A percentile compares a stretch with the other conserved stretches of the same genome.
These are phyloP conservation scores for Acacia confusa DNA, from an alignment of 306 rosid genomes.

Conservation along the genomic window DNA sequence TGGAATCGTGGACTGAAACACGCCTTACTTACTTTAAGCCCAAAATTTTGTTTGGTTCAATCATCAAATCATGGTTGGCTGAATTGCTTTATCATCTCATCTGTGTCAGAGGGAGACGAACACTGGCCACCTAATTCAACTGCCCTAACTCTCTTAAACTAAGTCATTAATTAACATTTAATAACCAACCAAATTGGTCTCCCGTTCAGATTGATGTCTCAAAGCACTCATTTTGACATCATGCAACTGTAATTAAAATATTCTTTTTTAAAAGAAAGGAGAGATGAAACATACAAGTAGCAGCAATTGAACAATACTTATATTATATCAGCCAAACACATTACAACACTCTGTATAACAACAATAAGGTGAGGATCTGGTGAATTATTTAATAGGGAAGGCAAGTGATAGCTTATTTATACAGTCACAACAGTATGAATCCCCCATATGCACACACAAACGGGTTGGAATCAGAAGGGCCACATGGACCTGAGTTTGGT, in stretches of 20 bases:
- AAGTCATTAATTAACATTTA: background rate
- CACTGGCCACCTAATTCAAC: background rate
- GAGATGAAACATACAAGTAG: background rate
- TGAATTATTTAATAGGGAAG: background rate
- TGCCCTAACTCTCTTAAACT: background rate
- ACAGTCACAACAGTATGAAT: background rate
- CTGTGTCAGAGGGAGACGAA: background rate
- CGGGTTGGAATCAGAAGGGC: background rate
- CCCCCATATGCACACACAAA: background rate
- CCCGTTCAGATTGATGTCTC: background rate
- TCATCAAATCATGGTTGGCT: background rate
- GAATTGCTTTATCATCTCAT: background rate
- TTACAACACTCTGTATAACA: background rate
- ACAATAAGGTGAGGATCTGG: background rate
- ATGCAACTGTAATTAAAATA: background rate
- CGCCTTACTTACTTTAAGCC: background rate
- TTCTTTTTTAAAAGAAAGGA: background rate
- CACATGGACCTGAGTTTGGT: constrained; percentile 34
- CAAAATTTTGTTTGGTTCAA: background rate
- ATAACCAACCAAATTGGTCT: background rate
- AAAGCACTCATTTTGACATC: background rate
- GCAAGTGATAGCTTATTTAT: background rate
- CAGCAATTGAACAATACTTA: background rate
- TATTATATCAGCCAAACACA: background rate
- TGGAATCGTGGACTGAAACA: background rate